A percentile compares a stretch with the other conserved stretches of the same genome.
These are phyloP conservation scores for Leccinum disarticulatum DNA, from an alignment of 768 basidiomycete genomes.

Conservation along the genomic window DNA sequence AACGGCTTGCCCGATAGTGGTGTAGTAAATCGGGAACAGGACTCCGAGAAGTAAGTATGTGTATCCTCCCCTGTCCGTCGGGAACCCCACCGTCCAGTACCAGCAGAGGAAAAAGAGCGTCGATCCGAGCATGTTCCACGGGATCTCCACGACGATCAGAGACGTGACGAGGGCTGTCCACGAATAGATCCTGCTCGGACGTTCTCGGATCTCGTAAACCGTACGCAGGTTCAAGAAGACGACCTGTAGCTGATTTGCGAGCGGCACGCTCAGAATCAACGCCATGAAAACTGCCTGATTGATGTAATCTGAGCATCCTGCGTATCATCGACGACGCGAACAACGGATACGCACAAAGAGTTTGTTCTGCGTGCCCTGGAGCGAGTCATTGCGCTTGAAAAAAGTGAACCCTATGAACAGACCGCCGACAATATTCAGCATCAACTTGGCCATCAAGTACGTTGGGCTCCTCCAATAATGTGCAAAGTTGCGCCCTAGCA, in stretches of 20 bases:
- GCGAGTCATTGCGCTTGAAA: slow-evolving; percentile 51
- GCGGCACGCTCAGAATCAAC: slow-evolving; percentile 48
- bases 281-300: slow-evolving; percentile 55
- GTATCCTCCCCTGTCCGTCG: slow-evolving; percentile 53
- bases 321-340: neutral
- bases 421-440: slow-evolving; percentile 52
- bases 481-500: slow-evolving; percentile 44
- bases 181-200: slow-evolving; percentile 62
- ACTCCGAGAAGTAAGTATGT: slow-evolving; percentile 55
- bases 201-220: slow-evolving; percentile 66
- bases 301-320: neutral
- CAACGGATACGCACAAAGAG: slow-evolving; percentile 50
- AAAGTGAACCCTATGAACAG: slow-evolving; percentile 65
- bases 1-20: slow-evolving; percentile 58
- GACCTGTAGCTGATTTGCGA: slow-evolving; percentile 64
- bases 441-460: slow-evolving; percentile 59
- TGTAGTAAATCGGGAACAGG: slow-evolving; percentile 60
- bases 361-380: slow-evolving; percentile 64
- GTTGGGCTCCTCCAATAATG: slow-evolving; percentile 59
- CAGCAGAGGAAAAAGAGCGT: slow-evolving; percentile 62
- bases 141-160: slow-evolving; percentile 55
- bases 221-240: slow-evolving; percentile 57
- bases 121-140: slow-evolving; percentile 61
- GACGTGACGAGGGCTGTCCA: slow-evolving; percentile 61
- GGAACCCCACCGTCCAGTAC: slow-evolving; percentile 71